phyloP scores from a whole-genome alignment of 306 rosid species.

The Vachellia pachyceras region DNA sequence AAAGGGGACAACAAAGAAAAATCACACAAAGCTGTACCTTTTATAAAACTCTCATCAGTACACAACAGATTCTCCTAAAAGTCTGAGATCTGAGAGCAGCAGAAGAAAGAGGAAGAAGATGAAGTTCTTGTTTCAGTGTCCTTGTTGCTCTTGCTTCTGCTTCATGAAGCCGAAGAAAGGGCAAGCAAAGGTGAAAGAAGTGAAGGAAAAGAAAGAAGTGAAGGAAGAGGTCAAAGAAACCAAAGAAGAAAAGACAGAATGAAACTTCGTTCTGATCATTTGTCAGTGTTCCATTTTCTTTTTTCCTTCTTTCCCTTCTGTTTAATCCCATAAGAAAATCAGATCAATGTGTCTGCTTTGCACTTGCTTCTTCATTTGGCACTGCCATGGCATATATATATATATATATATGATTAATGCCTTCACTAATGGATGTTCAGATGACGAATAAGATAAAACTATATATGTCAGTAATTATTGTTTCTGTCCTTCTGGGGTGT shows the following conservation, averaged over 20 bases:
- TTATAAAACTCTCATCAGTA: background rate
- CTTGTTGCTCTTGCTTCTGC: constrained; percentile 63
- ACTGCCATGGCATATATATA: constrained; percentile 3
- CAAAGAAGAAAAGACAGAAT: constrained; percentile 45
- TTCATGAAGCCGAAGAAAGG: constrained; percentile 66
- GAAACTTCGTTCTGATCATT: background rate
- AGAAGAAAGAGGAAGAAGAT: constrained; percentile 27
- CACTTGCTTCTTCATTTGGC: constrained; percentile 24
- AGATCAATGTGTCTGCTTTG: constrained; percentile 9
- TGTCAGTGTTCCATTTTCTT: background rate
- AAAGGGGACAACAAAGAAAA: constrained; percentile 36
- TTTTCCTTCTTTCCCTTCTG: background rate
- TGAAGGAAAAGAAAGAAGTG: constrained; percentile 34
- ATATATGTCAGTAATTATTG: background rate
- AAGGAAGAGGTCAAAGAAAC: constrained; percentile 37
- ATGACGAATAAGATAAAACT: background rate
- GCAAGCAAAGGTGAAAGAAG: constrained; percentile 47
- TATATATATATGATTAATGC: background rate
- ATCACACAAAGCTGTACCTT: constrained; percentile 22
- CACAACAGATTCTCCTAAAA: constrained; percentile 12
- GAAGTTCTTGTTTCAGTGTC: constrained; percentile 66
- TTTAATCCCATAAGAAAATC: constrained; percentile 30
- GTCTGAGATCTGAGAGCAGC: constrained; percentile 42
- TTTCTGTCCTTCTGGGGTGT: background rate
- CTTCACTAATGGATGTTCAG: background rate